Conservation (phyloP, 768 basidiomycete genomes). For the Fistulinella prunicolor region DNA sequence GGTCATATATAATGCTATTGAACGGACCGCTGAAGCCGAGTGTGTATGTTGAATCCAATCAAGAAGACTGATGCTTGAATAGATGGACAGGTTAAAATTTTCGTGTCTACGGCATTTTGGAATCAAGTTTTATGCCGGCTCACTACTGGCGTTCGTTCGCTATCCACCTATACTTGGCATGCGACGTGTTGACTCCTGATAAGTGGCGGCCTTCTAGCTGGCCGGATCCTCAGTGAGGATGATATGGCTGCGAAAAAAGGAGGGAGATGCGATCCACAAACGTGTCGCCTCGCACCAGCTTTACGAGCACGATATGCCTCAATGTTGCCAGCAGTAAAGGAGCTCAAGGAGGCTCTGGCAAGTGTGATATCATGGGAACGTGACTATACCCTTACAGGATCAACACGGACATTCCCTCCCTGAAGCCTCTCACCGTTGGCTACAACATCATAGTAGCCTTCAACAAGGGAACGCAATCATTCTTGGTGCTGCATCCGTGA, state of each 20-base stretch:
- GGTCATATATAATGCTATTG: slow-evolving; percentile 45
- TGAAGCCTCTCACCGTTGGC: slow-evolving; percentile 12
- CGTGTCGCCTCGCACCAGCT: slow-evolving; percentile 1
- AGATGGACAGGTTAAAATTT: slow-evolving; percentile 25
- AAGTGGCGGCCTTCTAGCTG: slow-evolving; percentile 15
- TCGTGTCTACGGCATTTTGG: slow-evolving; percentile 42
- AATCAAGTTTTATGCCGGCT: slow-evolving; percentile 36
- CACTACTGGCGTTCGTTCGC: slow-evolving; percentile 12
- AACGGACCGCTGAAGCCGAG: slow-evolving; percentile 39
- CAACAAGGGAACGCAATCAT: slow-evolving; percentile 30
- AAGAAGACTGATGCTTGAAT: slow-evolving; percentile 1
- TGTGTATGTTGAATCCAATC: background rate
- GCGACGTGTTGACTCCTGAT: background rate
- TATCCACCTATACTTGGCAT: background rate
- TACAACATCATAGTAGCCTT: slow-evolving; percentile 20
- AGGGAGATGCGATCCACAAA: slow-evolving; percentile 18
- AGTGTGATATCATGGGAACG: background rate
- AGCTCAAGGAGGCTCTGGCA: slow-evolving; percentile 14
- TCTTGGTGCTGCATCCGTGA: slow-evolving; percentile 35
- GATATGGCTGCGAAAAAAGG: slow-evolving; percentile 9
- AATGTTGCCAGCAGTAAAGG: slow-evolving; percentile 9
- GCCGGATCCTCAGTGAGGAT: slow-evolving; percentile 11
- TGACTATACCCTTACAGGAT: slow-evolving; percentile 3
- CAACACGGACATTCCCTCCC: slow-evolving; percentile 6
- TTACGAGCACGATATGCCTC: slow-evolving; percentile 12